Evolutionary conservation across 441 rosid genomes (phyloP).

Genomic region (Populus tomentosa): DNA sequence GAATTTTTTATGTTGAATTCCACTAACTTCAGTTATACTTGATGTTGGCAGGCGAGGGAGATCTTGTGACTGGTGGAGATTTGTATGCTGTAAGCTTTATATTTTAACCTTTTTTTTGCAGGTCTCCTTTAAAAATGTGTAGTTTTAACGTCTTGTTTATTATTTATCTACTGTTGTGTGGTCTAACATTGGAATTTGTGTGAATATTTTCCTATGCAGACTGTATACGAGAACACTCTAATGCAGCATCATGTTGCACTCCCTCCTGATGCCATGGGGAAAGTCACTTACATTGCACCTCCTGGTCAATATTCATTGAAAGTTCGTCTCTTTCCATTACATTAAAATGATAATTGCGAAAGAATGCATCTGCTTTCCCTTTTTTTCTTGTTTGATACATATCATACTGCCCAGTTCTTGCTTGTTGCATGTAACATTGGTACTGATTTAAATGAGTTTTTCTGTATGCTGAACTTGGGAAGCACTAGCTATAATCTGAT

Average conservation of each 20-base stretch:
- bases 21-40: not conserved
- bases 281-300: constrained; percentile 84
- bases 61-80: constrained; percentile 93
- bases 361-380: constrained; percentile 4
- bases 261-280: constrained; percentile 99
- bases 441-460: not conserved
- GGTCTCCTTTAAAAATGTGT: not conserved
- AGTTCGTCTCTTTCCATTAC: constrained; percentile 32
- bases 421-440: not conserved
- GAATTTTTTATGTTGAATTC: not conserved
- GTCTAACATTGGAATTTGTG: not conserved
- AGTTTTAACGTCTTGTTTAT: not conserved
- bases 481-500: not conserved
- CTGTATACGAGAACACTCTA: constrained; percentile 90
- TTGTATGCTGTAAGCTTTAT: constrained; percentile 82
- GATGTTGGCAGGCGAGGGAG: constrained; percentile 79
- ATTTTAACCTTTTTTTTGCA: constrained; percentile 11
- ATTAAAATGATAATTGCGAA: not conserved
- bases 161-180: not conserved
- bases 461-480: not conserved
- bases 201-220: constrained; percentile 46
- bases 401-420: not conserved
- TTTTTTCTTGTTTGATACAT: not conserved
- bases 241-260: constrained; percentile 91
- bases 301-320: constrained; percentile 97